These are phyloP conservation scores for Trichoderma endophyticum DNA, from an alignment of 2,329 filamentous ascomycete genomes.

Conservation along the genomic window DNA sequence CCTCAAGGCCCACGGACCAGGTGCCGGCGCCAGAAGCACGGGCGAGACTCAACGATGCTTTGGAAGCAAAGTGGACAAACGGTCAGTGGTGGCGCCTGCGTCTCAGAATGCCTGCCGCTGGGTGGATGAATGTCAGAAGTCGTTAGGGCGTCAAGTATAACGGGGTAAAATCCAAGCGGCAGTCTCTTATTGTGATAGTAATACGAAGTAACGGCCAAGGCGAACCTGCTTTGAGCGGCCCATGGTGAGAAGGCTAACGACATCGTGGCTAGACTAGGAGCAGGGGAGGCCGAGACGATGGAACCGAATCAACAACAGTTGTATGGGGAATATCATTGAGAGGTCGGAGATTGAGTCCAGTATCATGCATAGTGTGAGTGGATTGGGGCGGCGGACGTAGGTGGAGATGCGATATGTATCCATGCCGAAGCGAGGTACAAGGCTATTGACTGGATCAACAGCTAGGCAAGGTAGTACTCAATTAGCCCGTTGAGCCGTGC, in stretches of 20 bases:
- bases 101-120: constrained; percentile 13
- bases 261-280: neutral
- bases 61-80: neutral
- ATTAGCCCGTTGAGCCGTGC: constrained; percentile 5
- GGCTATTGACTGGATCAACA: neutral
- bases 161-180: neutral
- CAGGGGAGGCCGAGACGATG: constrained; percentile 12
- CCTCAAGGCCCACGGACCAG: constrained; percentile 6
- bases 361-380: constrained; percentile 16
- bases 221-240: neutral
- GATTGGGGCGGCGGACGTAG: neutral
- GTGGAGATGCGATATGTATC: constrained; percentile 8
- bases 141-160: neutral
- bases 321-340: neutral
- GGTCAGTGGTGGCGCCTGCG: constrained; percentile 1
- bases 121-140: neutral
- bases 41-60: constrained; percentile 3
- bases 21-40: constrained; percentile 13
- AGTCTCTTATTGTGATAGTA: neutral
- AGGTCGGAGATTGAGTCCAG: constrained; percentile 14
- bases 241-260: neutral
- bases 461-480: neutral
- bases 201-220: constrained; percentile 2
- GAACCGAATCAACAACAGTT: constrained; percentile 1
- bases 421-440: constrained; percentile 10